phyloP scores from a whole-genome alignment of 331 rosid species.

The Phaseolus coccineus region DNA sequence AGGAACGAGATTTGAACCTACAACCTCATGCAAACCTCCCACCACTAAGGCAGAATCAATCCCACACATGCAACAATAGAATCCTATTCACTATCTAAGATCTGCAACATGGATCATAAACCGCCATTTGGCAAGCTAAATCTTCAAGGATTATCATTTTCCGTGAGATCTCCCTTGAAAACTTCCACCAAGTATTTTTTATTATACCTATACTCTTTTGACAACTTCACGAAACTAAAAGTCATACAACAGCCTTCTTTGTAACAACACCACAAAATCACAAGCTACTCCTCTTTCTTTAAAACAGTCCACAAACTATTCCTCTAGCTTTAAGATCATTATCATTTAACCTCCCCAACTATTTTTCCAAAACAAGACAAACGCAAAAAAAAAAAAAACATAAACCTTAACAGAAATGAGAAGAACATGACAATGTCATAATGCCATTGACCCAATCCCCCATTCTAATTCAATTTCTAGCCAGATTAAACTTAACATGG shows the following conservation, averaged over 20 bases:
- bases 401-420: background rate
- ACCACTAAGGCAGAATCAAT: background rate
- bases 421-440: background rate
- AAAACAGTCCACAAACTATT: background rate
- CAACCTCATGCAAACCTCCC: background rate
- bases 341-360: background rate
- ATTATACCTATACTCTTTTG: too few species aligned
- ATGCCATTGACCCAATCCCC: background rate
- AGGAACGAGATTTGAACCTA: background rate
- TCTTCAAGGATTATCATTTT: background rate
- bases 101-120: background rate
- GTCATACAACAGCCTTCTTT: too few species aligned
- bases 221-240: too few species aligned
- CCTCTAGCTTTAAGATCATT: slow-evolving; percentile 2
- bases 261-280: background rate
- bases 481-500: slow-evolving; percentile 11
- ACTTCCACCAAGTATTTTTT: background rate
- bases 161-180: background rate
- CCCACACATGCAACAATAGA: background rate
- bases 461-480: background rate
- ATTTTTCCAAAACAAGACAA: background rate
- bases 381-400: too few species aligned
- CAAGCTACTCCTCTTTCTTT: background rate
- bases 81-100: background rate
- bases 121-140: background rate